Base-by-base conservation (phyloP, 179 eudicot genomes). In the Camellia oleifera region DNA sequence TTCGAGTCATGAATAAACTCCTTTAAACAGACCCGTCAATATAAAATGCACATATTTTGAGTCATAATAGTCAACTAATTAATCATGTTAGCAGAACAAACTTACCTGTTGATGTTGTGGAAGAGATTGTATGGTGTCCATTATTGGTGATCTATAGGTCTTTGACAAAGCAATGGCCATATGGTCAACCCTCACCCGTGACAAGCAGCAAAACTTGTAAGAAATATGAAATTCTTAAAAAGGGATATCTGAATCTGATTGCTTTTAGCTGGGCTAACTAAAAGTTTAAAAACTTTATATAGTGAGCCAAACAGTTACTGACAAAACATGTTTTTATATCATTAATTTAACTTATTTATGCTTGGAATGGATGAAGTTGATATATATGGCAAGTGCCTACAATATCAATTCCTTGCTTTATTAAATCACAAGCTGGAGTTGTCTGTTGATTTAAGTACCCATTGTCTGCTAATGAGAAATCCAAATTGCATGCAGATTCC, bases 41-140 rank as follows among this genome's bases (percentile, higher is more conserved):
- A 58, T 32, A 53, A 12, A 23, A 50, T 9, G 14, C n/a, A 11
- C 13, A 15, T 1, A 17, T 62, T 23, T 15, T 32, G 23, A 18
- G 0, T 32, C n/a, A 11, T 67, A 54, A 11, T 67, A 12, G 5
- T 18, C 65, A 74, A 57, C 50, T 56, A 17, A 40, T 15, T 32
- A 26, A 9, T 65, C 61, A 73, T 17, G 45, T 66, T 11, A 32
- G 11, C 53, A n/a, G 67, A 62, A 52, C 52, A 75, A 65, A 71
- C 14, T 52, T 83, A 93, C 99, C 92, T 97, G 99, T 80, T 94
- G 98, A 86, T 97, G 99, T 84, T 91, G 98, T 32, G 98, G 99
- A 79, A 94, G 94, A 61, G 95, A 91, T 75, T 91, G 94, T 77
- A 97, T 88, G 52, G 94, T 97, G 78, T 94, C 98, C 18, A 97